Conservation (phyloP, 257 asterid genomes). For the Hygrophila difformis region DNA sequence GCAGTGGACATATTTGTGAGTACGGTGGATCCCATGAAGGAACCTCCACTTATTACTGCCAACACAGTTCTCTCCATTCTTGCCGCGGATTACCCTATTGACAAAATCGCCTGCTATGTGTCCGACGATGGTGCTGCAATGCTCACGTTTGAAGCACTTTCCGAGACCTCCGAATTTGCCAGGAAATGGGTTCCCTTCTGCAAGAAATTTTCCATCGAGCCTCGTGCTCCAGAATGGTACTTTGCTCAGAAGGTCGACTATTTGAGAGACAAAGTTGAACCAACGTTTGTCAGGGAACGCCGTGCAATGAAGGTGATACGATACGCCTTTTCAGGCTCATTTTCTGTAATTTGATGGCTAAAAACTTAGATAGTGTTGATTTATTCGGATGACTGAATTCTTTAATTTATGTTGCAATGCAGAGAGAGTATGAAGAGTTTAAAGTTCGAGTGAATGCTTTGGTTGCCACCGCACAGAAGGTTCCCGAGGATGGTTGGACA, state of each 20-base stretch:
- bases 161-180: slow-evolving; percentile 85
- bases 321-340: background rate
- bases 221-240: slow-evolving; percentile 91
- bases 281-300: slow-evolving; percentile 81
- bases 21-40: slow-evolving; percentile 86
- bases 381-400: slow-evolving; percentile 2
- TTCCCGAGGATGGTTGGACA: slow-evolving; percentile 92
- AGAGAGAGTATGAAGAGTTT: slow-evolving; percentile 90
- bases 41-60: slow-evolving; percentile 88
- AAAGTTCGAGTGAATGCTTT: slow-evolving; percentile 75
- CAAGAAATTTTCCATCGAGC: slow-evolving; percentile 71
- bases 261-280: slow-evolving; percentile 66
- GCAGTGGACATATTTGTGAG: slow-evolving; percentile 59
- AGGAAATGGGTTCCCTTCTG: slow-evolving; percentile 93
- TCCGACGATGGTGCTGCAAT: slow-evolving; percentile 94
- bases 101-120: slow-evolving; percentile 81
- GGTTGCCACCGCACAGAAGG: slow-evolving; percentile 75
- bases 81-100: slow-evolving; percentile 80
- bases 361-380: too few relatives aligned
- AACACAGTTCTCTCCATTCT: slow-evolving; percentile 88
- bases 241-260: slow-evolving; percentile 80
- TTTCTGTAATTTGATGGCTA: background rate
- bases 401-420: slow-evolving; percentile 18
- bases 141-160: slow-evolving; percentile 87
- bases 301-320: slow-evolving; percentile 79